These are phyloP conservation scores for Picochlorum sp. DNA, from an alignment of 139 green algal species.

Conservation along the genomic window DNA sequence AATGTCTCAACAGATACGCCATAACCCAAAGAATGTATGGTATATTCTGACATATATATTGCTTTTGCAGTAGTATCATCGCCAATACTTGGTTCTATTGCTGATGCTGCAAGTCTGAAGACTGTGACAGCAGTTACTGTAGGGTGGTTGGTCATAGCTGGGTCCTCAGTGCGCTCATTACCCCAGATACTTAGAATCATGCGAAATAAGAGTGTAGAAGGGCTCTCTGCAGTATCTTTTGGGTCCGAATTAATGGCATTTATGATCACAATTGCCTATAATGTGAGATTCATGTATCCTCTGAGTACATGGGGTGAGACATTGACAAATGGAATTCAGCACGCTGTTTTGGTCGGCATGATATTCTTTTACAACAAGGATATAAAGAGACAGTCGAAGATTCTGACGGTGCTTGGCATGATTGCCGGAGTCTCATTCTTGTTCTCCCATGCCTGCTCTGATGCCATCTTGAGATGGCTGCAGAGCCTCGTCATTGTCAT, in stretches of 20 bases:
- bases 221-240: slow-evolving; percentile 51
- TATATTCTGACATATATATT: no score
- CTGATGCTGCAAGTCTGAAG: no score
- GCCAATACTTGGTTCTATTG: not conserved
- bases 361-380: slow-evolving; percentile 8
- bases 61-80: not conserved
- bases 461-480: not conserved
- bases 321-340: slow-evolving; percentile 2
- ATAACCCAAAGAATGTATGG: not conserved
- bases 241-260: slow-evolving; percentile 58
- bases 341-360: slow-evolving; percentile 3
- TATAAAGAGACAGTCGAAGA: not conserved
- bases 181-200: slow-evolving; percentile 54
- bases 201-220: slow-evolving; percentile 32
- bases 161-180: slow-evolving; percentile 50
- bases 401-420: not conserved
- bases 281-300: slow-evolving; percentile 37
- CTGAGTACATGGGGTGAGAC: slow-evolving; percentile 57
- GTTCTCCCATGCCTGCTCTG: not conserved
- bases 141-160: slow-evolving; percentile 43
- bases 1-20: not conserved
- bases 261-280: slow-evolving; percentile 62
- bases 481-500: not conserved
- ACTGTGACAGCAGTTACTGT: slow-evolving; percentile 33
- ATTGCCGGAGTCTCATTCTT: not conserved